phyloP scores from a whole-genome alignment of 1,139 yeast species.

The Nematodospora anomalae region DNA sequence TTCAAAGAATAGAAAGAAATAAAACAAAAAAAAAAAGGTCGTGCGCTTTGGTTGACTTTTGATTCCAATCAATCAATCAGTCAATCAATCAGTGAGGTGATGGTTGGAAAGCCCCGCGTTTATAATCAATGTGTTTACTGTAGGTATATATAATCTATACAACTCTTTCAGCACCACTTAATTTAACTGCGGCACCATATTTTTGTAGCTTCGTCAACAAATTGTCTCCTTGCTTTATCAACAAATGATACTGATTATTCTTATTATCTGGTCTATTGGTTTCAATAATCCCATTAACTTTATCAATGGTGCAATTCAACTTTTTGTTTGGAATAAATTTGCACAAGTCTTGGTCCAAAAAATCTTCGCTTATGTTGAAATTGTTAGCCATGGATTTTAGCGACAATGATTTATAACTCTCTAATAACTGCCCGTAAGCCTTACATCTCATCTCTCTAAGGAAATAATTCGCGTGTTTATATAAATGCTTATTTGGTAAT shows the following conservation, averaged over 20 bases:
- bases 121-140: no score
- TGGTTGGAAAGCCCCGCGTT: no score
- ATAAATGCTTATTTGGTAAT: slow-evolving; percentile 70
- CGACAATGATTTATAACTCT: slow-evolving; percentile 89
- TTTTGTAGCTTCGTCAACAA: slow-evolving; percentile 92
- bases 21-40: neutral
- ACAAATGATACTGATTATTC: slow-evolving; percentile 85
- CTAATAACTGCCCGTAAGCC: slow-evolving; percentile 91
- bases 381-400: slow-evolving; percentile 91
- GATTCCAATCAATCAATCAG: no score
- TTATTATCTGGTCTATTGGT: slow-evolving; percentile 96
- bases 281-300: slow-evolving; percentile 92
- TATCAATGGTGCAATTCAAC: slow-evolving; percentile 91
- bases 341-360: slow-evolving; percentile 78
- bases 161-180: slow-evolving; percentile 85
- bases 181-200: slow-evolving; percentile 95
- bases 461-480: slow-evolving; percentile 78
- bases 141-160: slow-evolving; percentile 9
- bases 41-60: neutral
- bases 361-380: slow-evolving; percentile 84
- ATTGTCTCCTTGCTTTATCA: slow-evolving; percentile 91
- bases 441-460: slow-evolving; percentile 92
- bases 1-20: slow-evolving; percentile 2
- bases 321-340: slow-evolving; percentile 91
- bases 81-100: no score